Conservation (phyloP, 345 rosid genomes). For the Salix udensis region DNA sequence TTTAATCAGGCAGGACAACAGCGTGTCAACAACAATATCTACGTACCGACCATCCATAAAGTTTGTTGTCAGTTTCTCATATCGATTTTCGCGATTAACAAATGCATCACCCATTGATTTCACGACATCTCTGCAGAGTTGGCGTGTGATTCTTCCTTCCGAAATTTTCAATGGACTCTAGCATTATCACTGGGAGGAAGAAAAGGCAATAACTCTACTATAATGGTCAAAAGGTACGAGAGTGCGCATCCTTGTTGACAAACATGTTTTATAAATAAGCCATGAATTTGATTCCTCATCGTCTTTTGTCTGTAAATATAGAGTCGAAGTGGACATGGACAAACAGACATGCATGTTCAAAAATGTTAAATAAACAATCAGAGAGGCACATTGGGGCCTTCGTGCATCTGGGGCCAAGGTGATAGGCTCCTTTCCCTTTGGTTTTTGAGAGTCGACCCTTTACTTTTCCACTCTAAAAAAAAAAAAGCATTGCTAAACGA, state of each 20-base stretch:
- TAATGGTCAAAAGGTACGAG: conserved; percentile 22
- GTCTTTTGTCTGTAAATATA: conserved; percentile 10
- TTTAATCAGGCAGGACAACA: neutral
- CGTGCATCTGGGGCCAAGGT: neutral
- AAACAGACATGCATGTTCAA: neutral
- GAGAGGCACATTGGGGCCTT: neutral
- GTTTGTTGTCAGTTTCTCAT: conserved; percentile 23
- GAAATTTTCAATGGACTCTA: neutral
- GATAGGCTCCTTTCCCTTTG: neutral
- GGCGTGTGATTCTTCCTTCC: neutral
- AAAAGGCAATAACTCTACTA: neutral
- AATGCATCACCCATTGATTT: conserved; percentile 12
- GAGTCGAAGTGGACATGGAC: conserved; percentile 4
- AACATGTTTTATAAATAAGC: conserved; percentile 16
- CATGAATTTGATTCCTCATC: conserved; percentile 31
- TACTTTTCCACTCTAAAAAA: conserved; percentile 13
- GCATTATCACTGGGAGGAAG: neutral
- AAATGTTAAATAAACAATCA: neutral
- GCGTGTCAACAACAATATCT: conserved; percentile 16
- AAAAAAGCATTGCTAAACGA: neutral
- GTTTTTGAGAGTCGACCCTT: conserved; percentile 8
- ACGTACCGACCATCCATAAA: conserved; percentile 27
- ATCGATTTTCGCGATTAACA: neutral
- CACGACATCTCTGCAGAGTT: conserved; percentile 12
- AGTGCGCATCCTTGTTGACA: conserved; percentile 24